A percentile compares a stretch with the other conserved stretches of the same genome.
These are phyloP conservation scores for Barnettozyma botsteinii DNA, from an alignment of 805 yeast genomes.

Conservation along the genomic window DNA sequence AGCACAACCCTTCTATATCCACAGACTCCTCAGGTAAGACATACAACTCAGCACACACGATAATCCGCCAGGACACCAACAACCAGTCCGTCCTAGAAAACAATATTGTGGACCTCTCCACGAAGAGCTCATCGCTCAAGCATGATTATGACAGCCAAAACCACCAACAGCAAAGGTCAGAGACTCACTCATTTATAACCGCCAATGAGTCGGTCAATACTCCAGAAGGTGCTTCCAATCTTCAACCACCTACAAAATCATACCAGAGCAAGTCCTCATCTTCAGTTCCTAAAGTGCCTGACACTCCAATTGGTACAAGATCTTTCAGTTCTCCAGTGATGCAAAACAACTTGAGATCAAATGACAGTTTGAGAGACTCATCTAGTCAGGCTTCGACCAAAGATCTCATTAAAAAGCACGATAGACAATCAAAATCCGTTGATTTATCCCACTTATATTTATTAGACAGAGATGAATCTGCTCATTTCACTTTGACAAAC, in stretches of 20 bases:
- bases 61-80: conserved; percentile 3
- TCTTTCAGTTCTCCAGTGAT: conserved; percentile 18
- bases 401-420: conserved; percentile 10
- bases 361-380: conserved; percentile 1
- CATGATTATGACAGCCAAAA: too few relatives aligned
- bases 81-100: conserved; percentile 5
- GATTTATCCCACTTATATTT: conserved; percentile 38
- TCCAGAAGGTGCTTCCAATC: too few relatives aligned
- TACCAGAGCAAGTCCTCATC: conserved; percentile 10
- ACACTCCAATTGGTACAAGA: conserved; percentile 20
- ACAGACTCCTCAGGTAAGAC: conserved; percentile 7
- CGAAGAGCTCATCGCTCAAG: too few relatives aligned
- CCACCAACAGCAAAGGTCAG: neutral
- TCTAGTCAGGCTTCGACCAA: neutral
- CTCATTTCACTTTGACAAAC: conserved; percentile 34
- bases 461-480: conserved; percentile 27
- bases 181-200: neutral
- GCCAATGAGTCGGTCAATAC: neutral
- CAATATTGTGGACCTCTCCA: conserved; percentile 8
- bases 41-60: conserved; percentile 6
- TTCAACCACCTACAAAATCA: too few relatives aligned
- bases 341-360: neutral
- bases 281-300: conserved; percentile 14
- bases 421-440: conserved; percentile 31
- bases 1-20: conserved; percentile 4